phyloP scores from a whole-genome alignment of 1,284 basidiomycete genomes.

The Sparassis latifolia region DNA sequence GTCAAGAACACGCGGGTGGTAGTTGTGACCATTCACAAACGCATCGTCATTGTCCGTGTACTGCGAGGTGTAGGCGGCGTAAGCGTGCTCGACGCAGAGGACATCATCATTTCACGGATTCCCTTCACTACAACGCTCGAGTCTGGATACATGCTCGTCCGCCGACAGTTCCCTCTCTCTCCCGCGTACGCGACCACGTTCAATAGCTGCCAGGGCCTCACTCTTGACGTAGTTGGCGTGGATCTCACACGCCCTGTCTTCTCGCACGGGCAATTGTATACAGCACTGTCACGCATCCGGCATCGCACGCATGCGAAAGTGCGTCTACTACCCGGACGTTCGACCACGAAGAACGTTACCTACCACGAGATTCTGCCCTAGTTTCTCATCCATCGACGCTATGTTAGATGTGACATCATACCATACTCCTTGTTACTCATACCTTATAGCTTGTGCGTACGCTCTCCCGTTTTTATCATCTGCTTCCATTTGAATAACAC shows the following conservation, averaged over 20 bases:
- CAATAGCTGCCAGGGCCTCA: constrained; percentile 38
- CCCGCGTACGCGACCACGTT: constrained; percentile 38
- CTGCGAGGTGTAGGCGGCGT: constrained; percentile 18
- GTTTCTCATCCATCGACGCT: background rate
- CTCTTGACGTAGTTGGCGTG: constrained; percentile 30
- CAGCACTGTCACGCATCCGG: constrained; percentile 33
- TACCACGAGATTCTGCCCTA: constrained; percentile 21
- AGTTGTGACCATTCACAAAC: constrained; percentile 21
- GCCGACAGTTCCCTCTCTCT: constrained; percentile 34
- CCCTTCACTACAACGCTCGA: constrained; percentile 24
- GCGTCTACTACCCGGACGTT: constrained; percentile 12
- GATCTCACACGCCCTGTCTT: constrained; percentile 32
- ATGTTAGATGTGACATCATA: no score
- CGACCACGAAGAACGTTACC: constrained; percentile 20
- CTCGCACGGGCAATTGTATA: constrained; percentile 39
- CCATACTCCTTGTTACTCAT: no score
- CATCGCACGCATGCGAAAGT: constrained; percentile 22
- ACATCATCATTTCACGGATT: constrained; percentile 31
- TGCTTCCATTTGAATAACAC: no score
- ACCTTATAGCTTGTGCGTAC: no score
- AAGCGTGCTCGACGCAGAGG: constrained; percentile 18
- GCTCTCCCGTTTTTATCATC: no score
- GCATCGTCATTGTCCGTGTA: constrained; percentile 26
- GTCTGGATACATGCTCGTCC: constrained; percentile 27
- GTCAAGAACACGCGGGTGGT: constrained; percentile 35